Base-by-base conservation (phyloP, 148 eudicot species). In the Rhododendron kiyosumense region DNA sequence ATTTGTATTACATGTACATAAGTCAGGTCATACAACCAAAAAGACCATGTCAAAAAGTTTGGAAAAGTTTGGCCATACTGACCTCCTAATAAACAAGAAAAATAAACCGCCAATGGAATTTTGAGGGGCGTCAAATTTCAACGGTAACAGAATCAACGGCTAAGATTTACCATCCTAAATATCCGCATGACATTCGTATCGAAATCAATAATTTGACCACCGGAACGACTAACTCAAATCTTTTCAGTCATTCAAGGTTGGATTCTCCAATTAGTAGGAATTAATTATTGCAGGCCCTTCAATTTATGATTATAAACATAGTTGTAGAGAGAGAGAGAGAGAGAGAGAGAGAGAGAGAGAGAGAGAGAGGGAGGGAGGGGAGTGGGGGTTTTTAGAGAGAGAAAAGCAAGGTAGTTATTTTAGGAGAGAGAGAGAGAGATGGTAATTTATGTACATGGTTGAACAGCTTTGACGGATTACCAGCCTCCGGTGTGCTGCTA, bases 401-500 rank as follows among this genome's bases (percentile, higher is more conserved):
- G 49, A 63, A 18, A 52, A 85, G 41, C 36, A 63, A 85, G 71
- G 83, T 30, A 80, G 65, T 51, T 80, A 79, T 49, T n/a, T 14
- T 8, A 11, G 32, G 63, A 28, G 63, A 43, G 41, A 82, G 32
- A 86, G 89, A 84, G 84, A 88, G 81, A 59, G 59, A 59, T 59
- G 7, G 22, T 76, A 84, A 85, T 84, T 84, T 87, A 81, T 79
- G 63, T 84, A 82, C 88, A 87, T 90, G 91, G 84, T 84, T 87
- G 87, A 63, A 85, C 86, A 81, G 75, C 63, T 78, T 91, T 88
- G 87, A 81, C 82, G 85, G 87, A 76, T 87, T 83, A 85, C 90
- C 93, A 90, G 94, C 92, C 95, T 95, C 93, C 88, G 93, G 90
- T 88, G 91, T 92, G 93, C 91, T 91, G 90, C 74, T 84, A 88